phyloP scores from a whole-genome alignment of 108 stramenopile species.

The Cyclostephanos tholiformis region DNA sequence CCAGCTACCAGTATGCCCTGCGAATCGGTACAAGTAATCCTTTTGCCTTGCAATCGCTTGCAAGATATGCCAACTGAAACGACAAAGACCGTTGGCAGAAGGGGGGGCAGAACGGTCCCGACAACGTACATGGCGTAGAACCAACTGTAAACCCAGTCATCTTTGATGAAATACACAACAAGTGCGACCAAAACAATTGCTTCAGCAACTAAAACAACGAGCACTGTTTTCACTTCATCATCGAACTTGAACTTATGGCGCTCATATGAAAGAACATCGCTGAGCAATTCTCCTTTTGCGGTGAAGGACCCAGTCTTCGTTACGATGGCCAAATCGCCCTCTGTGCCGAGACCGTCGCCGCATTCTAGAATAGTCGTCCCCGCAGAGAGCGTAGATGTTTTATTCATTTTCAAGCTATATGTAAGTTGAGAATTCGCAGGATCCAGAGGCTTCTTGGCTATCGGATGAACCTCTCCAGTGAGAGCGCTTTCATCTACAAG shows the following conservation, averaged over 20 bases:
- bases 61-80: slow-evolving; percentile 64
- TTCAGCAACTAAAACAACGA: slow-evolving; percentile 52
- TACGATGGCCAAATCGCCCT: slow-evolving; percentile 54
- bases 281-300: slow-evolving; percentile 59
- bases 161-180: slow-evolving; percentile 48
- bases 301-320: slow-evolving; percentile 64
- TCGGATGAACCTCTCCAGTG: slow-evolving; percentile 66
- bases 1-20: slow-evolving; percentile 74
- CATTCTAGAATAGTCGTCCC: slow-evolving; percentile 66
- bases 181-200: slow-evolving; percentile 53
- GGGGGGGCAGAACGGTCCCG: slow-evolving; percentile 52
- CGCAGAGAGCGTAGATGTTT: slow-evolving; percentile 63
- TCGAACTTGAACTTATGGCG: slow-evolving; percentile 77
- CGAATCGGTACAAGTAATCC: slow-evolving; percentile 63
- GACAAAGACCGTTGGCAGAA: slow-evolving; percentile 69
- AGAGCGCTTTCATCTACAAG: slow-evolving; percentile 71
- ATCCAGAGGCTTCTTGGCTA: slow-evolving; percentile 58
- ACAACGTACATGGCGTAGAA: slow-evolving; percentile 61
- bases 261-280: slow-evolving; percentile 64
- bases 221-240: slow-evolving; percentile 55
- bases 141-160: slow-evolving; percentile 56
- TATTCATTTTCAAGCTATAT: slow-evolving; percentile 45
- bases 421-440: slow-evolving; percentile 19
- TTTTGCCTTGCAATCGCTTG: slow-evolving; percentile 42
- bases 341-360: slow-evolving; percentile 24